Evolutionary conservation across 1,284 basidiomycete genomes (phyloP).

Genomic region (Golubevia sp.): DNA sequence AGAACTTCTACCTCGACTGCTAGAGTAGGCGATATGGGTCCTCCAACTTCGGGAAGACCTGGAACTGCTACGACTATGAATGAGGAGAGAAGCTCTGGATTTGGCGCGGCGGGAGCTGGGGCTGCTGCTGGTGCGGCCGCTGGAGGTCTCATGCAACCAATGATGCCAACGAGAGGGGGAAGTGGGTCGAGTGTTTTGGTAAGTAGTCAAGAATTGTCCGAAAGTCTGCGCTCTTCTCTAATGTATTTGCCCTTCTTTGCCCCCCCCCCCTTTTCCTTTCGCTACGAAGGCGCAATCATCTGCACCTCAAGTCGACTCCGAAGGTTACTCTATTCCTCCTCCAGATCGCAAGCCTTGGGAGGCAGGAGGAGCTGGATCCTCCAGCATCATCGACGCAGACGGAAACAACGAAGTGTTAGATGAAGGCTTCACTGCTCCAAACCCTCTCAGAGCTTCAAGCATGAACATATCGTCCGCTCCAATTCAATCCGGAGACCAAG

Average conservation of each 20-base stretch:
- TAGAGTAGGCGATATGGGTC: neutral
- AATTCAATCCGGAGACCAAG: conserved; percentile 20
- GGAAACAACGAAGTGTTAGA: conserved; percentile 10
- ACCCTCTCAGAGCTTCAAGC: conserved; percentile 4
- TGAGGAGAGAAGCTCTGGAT: neutral
- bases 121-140: conserved; percentile 11
- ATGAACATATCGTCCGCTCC: conserved; percentile 44
- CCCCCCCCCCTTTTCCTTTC: neutral
- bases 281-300: conserved; percentile 1
- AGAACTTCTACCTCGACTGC: conserved; percentile 15
- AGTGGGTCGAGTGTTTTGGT: neutral
- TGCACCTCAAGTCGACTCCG: conserved; percentile 42
- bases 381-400: conserved; percentile 15
- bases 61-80: neutral
- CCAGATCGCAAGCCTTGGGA: conserved; percentile 54
- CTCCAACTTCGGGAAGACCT: neutral
- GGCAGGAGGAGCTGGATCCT: conserved; percentile 10
- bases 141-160: conserved; percentile 37
- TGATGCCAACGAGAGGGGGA: conserved; percentile 21
- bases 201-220: too few species aligned
- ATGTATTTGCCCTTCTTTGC: too few species aligned
- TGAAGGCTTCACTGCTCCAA: neutral
- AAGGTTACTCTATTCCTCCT: conserved; percentile 51
- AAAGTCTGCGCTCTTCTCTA: too few species aligned
- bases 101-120: neutral